Evolutionary conservation across 2,329 filamentous ascomycete genomes (phyloP), one percentile per base, ranked within the genome.

Genomic region (Diaporthe helianthi): DNA sequence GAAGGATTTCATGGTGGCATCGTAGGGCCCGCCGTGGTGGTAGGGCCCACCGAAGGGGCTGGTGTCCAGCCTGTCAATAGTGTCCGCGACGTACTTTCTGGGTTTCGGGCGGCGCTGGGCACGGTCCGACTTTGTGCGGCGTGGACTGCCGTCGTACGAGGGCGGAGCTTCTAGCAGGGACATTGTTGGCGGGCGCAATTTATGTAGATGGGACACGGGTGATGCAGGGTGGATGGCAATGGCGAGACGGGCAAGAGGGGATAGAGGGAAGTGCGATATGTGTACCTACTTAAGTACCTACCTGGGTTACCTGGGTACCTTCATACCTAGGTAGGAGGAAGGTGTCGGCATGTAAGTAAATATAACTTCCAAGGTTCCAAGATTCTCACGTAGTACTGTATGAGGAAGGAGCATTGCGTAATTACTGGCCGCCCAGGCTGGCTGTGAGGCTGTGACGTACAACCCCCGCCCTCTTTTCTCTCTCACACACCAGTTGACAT

Each of bases 1-100:
- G 58, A 93, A 87, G 15, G 92, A 88, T 1, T 91, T 83, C 65
- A 93, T 84, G 2, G 93, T 91, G 12, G 94, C 93, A 77, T 98
- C 95, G 74, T 92, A 98, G 0, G 95, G 95, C 0, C 95, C 94
- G 72, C 91, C 93, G 75, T 98, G 95, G 79, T 98, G 95, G 79
- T 97, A 97, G 2, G 85, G 81, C 22, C 85, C 85, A 63, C 87
- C 86, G 49, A 85, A 79, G n/a, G 86, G 79, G 3, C 86, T 82
- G 65, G 83, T 85, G 77, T 97, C 95, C 1, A 98, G 87, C 6
- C 84, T 83, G 78, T 98, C 95, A 75, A 98, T 96, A 10, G 85
- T 84, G 78, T 98, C 94, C 1, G 93, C 87, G 49, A 64, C 67
- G 19, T 69, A 71, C 51, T 69, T 58, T 44, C 63, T 71, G 3